Evolutionary conservation across 75 land plant genomes (phyloP), one percentile per base, ranked within the genome.

Genomic region (Isoetes taiwanensis): DNA sequence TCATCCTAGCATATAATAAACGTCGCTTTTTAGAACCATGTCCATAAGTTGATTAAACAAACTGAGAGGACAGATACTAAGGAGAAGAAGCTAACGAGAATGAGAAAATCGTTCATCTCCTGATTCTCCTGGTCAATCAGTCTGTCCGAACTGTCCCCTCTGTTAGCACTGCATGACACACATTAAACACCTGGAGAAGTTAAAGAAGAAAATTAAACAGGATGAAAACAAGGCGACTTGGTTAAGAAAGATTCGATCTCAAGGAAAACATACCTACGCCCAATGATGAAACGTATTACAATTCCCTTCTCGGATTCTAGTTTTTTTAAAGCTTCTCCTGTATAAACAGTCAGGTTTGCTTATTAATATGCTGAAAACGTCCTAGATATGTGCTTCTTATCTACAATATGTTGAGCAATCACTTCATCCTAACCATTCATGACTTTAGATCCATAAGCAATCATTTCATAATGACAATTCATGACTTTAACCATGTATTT

Each of bases 211-310:
- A 23, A 17, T 16, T 17, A 28, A 8, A 55, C 28, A 32, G 24
- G 4, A 16, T 42, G 46, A 38, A 3, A 23, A 12, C 17, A 8
- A 24, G 32, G 30, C 57, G 52, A 35, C 30, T 24, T 31, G 11
- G 33, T 24, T 32, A 11, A 32, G 21, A 55, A 10, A 0, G 57
- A 27, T 31, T 1, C 30, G 21, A 55, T 26, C 9, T 30, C 2
- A 25, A 52, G 52, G 21, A 56, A 31, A 21, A 27, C 39, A 11
- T 24, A 93, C 95, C 98, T 93, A 75, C 89, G 72, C 69, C 98
- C 98, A 53, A 87, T 73, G 2, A 93, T 83, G 70, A 83, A 93
- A 41, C 98, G 82, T n/a, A 81, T 54, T 31, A 87, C 41, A 35
- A 87, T 73, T 17, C 95, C 86, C 59, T 79, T 93, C 2, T 91